Evolutionary conservation across 495 filamentous ascomycete species (phyloP), one percentile per base, ranked within the genome.

Genomic region (Xylaria curta): DNA sequence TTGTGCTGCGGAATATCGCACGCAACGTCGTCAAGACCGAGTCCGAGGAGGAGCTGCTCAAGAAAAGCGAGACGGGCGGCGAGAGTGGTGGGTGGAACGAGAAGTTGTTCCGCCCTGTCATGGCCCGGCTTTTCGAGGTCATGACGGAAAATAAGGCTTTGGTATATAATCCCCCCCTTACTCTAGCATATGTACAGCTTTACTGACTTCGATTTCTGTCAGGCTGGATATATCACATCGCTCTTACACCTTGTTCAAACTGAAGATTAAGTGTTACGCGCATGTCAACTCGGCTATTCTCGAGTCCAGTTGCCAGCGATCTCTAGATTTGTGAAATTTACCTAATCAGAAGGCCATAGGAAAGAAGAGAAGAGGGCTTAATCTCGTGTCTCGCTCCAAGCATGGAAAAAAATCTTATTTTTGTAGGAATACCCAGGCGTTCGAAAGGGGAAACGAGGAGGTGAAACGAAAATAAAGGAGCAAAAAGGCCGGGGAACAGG

Each of bases 1-100:
- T 98, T 28, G 93, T 99, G 3, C 82, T 99, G 72, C 89, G 96
- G 42, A 99, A 98, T 76, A 87, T 99, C 31, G 93, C 94, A 4
- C 86, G 91, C 26, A 91, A 94, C 63, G 84, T 94, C 0, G 87
- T 90, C 68, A 86, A 89, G 78, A 87, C 84, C 4, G 84, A 85
- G 33, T 83, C 85, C 24, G 85, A 87, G 72, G 86, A 87, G 69
- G 81, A 82, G 71, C 81, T 87, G 53, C 81, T 86, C 49, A 88
- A 88, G 75, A 74, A 81, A 59, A 73, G 84, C 62, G 79, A 82
- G 78, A 66, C 82, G 78, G 62, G 70, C 12, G 68, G 73, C 53
- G 73, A 81, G 70, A 73, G 66, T 12, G 81, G 78, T 12, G 81
- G 83, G 2, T 86, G 83, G 81, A 85, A 83, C 53, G 86, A 88